Percentiles rank a stretch among this genome's conserved stretches.
Evolutionary conservation across 768 basidiomycete species (phyloP).

Genomic region (Amanita polypyramis): DNA sequence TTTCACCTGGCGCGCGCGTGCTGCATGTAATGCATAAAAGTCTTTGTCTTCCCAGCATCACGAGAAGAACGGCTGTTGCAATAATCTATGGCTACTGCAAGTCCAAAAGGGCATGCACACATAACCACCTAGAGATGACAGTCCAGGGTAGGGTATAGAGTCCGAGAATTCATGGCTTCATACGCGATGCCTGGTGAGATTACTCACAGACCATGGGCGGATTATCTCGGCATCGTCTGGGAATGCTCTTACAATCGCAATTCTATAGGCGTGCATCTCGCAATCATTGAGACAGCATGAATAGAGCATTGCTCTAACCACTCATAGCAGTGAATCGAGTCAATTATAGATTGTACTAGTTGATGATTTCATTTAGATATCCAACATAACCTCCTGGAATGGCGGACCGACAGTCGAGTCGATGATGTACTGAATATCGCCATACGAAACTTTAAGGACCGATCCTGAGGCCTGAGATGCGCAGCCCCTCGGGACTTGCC

Average conservation of each 20-base stretch:
- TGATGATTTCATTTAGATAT: neutral
- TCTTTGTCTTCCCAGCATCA: neutral
- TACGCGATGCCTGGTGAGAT: neutral
- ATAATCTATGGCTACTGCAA: neutral
- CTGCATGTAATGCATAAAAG: constrained; percentile 2
- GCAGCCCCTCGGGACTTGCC: too few species aligned
- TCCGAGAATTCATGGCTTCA: neutral
- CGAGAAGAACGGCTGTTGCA: neutral
- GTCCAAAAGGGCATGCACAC: neutral
- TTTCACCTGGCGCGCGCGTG: neutral
- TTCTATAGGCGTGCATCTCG: neutral
- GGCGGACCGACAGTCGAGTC: neutral
- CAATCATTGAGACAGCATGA: neutral
- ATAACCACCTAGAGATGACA: constrained; percentile 2
- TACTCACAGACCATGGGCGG: neutral
- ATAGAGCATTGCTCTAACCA: neutral
- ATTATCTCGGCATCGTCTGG: constrained; percentile 1
- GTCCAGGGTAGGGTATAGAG: neutral
- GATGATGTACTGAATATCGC: too few species aligned
- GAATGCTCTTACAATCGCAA: neutral
- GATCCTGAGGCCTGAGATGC: neutral
- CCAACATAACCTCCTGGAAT: neutral
- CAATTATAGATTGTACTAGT: neutral
- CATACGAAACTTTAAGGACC: too few species aligned
- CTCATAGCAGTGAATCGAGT: neutral